Evolutionary conservation across 176 grass and related monocot genomes (phyloP).

Genomic region (Aegilops tauschii): DNA sequence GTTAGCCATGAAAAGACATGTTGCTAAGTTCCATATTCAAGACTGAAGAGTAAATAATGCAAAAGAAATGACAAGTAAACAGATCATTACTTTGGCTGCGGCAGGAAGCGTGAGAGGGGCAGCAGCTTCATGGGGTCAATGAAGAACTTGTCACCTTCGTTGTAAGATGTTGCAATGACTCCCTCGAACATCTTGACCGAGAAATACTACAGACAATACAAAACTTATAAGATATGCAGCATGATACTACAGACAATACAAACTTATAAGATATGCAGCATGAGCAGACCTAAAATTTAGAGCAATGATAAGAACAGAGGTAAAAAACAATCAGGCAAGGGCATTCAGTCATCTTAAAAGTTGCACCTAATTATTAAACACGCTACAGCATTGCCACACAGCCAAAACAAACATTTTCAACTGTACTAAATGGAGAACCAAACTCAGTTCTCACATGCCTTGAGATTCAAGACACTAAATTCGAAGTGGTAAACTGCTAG

Average conservation of each 20-base stretch:
- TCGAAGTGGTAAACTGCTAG: background rate
- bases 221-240: background rate
- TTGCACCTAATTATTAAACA: background rate
- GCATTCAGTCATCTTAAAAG: background rate
- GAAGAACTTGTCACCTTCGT: slow-evolving; percentile 78
- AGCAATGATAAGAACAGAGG: background rate
- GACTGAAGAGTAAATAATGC: background rate
- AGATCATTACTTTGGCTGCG: slow-evolving; percentile 75
- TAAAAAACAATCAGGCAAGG: background rate
- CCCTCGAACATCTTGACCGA: slow-evolving; percentile 95
- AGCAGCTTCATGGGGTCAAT: slow-evolving; percentile 88
- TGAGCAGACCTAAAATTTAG: background rate
- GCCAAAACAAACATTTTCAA: background rate
- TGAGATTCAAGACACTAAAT: background rate
- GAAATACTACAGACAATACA: slow-evolving; percentile 50
- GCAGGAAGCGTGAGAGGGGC: slow-evolving; percentile 84
- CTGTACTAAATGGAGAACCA: too few relatives aligned
- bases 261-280: background rate
- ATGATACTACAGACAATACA: background rate
- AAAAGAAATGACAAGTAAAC: background rate
- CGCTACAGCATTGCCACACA: background rate
- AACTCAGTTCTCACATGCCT: background rate
- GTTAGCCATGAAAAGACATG: background rate
- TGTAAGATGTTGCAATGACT: slow-evolving; percentile 78
- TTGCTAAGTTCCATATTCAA: background rate